A percentile compares a stretch with the other conserved stretches of the same genome.
Conservation (phyloP, 306 rosid species). For the Lathyrus sativus region DNA sequence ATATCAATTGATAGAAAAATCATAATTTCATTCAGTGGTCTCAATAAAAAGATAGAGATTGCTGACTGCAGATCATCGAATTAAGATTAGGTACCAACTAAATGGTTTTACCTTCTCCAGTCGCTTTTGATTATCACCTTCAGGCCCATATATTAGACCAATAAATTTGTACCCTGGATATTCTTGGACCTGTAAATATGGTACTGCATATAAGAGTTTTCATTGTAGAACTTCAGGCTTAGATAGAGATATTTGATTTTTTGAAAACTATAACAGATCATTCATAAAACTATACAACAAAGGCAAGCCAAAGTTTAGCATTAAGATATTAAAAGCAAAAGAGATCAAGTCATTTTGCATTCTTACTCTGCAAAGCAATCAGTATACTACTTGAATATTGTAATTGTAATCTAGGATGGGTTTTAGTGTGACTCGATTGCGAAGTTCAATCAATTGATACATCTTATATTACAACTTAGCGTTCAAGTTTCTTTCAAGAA, state of each 20-base stretch:
- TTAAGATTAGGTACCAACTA: slow-evolving; percentile 27
- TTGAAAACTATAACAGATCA: slow-evolving; percentile 11
- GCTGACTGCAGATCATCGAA: slow-evolving; percentile 18
- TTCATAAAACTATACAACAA: slow-evolving; percentile 26
- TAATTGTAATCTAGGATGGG: slow-evolving; percentile 9
- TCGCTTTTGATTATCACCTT: slow-evolving; percentile 82
- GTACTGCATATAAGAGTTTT: slow-evolving; percentile 35
- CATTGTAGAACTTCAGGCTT: slow-evolving; percentile 30
- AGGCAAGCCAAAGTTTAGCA: slow-evolving; percentile 4
- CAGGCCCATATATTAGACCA: slow-evolving; percentile 74
- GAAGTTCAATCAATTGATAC: slow-evolving; percentile 8
- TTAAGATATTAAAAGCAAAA: slow-evolving; percentile 14
- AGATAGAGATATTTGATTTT: slow-evolving; percentile 13
- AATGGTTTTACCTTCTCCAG: slow-evolving; percentile 70
- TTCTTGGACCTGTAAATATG: slow-evolving; percentile 67
- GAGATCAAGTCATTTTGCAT: slow-evolving; percentile 22
- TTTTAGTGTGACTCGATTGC: neutral
- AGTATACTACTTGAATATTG: slow-evolving; percentile 4
- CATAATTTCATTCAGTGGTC: slow-evolving; percentile 15
- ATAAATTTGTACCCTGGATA: slow-evolving; percentile 79
- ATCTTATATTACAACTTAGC: slow-evolving; percentile 9
- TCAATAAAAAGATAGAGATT: slow-evolving; percentile 32
- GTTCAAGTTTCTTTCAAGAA: slow-evolving; percentile 27
- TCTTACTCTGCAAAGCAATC: slow-evolving; percentile 20
- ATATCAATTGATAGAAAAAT: slow-evolving; percentile 19